These are phyloP conservation scores for Agrostemma githago DNA, from an alignment of 148 eudicot species.

Conservation along the genomic window DNA sequence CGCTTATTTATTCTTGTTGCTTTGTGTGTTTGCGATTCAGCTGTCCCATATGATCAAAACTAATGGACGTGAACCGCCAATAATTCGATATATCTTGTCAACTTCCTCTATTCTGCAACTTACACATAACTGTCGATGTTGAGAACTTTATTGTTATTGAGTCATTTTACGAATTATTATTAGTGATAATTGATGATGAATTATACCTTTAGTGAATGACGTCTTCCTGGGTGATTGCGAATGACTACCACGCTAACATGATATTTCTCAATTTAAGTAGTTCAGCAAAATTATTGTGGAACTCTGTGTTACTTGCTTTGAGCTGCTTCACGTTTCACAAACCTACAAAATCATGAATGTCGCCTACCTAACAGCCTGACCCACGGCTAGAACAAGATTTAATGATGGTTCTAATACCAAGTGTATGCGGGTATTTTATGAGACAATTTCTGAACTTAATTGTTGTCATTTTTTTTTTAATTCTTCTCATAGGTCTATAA, in stretches of 20 bases:
- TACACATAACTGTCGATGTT: neutral
- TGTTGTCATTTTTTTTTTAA: neutral
- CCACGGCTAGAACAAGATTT: neutral
- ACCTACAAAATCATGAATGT: neutral
- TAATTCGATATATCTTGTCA: neutral
- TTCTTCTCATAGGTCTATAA: neutral
- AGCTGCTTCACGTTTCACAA: neutral
- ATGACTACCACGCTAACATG: neutral
- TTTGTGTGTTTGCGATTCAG: neutral
- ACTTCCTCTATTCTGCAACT: neutral
- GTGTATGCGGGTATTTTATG: neutral
- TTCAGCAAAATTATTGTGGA: neutral
- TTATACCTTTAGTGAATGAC: neutral
- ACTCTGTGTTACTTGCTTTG: slow-evolving; percentile 5
- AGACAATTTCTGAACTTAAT: neutral
- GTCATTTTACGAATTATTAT: neutral
- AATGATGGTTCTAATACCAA: neutral
- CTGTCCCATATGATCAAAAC: neutral
- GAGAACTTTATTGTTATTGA: neutral
- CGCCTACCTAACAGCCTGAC: neutral
- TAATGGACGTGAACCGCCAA: neutral
- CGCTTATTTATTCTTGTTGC: neutral
- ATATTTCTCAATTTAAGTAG: neutral
- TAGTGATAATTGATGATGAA: neutral
- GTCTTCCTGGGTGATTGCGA: neutral